phyloP scores from a whole-genome alignment of 495 filamentous ascomycete genomes.

The Sordaria brevicollis region DNA sequence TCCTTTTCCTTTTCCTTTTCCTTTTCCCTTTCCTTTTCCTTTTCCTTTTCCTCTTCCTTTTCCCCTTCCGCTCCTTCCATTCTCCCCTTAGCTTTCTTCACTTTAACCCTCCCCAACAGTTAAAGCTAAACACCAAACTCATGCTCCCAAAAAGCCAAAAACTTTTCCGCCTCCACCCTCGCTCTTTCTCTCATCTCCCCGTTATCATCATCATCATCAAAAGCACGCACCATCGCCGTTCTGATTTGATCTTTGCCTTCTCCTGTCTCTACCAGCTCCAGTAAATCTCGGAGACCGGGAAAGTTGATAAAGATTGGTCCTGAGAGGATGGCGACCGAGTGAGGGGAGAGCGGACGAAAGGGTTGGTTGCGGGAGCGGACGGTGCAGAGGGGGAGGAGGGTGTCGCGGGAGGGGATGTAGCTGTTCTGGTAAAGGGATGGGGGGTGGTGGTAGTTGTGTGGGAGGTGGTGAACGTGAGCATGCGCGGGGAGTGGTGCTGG shows the following conservation, averaged over 20 bases:
- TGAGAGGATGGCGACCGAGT: not conserved
- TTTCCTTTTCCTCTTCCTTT: too few relatives aligned
- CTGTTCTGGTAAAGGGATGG: too few relatives aligned
- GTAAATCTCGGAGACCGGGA: not conserved
- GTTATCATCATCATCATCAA: not conserved
- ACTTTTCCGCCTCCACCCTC: not conserved
- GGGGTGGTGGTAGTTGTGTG: too few relatives aligned
- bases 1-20: too few relatives aligned
- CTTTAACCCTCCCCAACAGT: too few relatives aligned
- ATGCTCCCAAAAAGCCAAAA: not conserved
- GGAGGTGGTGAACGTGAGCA: not conserved
- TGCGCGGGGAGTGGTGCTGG: too few relatives aligned
- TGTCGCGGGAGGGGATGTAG: not conserved
- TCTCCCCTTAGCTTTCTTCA: too few relatives aligned
- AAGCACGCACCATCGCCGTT: not conserved
- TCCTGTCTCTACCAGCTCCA: not conserved
- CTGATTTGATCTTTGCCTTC: not conserved
- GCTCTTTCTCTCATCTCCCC: not conserved
- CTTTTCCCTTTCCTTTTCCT: too few relatives aligned
- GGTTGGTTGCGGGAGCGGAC: not conserved
- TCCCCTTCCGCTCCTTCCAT: too few relatives aligned
- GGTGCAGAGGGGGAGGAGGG: not conserved
- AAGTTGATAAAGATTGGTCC: not conserved
- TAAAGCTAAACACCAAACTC: not conserved
- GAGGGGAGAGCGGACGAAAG: not conserved